These are phyloP conservation scores for Cicer bijugum DNA, from an alignment of 306 rosid species.

Conservation along the genomic window DNA sequence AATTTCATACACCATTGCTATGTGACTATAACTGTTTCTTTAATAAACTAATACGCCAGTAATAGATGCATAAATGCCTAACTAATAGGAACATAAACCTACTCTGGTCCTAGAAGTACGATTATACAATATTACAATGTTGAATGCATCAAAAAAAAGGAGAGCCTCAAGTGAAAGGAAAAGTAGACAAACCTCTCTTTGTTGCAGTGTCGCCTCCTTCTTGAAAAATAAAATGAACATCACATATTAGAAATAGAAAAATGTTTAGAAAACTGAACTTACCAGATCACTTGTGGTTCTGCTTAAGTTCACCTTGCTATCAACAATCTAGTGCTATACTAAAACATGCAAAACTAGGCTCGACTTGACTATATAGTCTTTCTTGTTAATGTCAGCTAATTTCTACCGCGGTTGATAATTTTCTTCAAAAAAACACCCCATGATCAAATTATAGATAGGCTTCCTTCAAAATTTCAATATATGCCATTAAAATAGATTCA, in stretches of 20 bases:
- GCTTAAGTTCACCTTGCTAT: neutral
- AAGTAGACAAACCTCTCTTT: constrained; percentile 77
- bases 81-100: constrained; percentile 26
- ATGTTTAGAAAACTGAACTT: constrained; percentile 24
- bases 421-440: neutral
- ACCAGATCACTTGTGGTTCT: constrained; percentile 6
- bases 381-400: constrained; percentile 13
- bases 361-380: neutral
- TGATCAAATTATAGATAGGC: constrained; percentile 4
- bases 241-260: constrained; percentile 43
- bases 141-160: neutral
- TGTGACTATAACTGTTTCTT: constrained; percentile 11
- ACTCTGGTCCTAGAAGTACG: neutral
- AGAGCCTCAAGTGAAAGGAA: neutral
- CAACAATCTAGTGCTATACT: neutral
- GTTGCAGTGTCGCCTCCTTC: constrained; percentile 93
- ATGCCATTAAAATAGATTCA: constrained; percentile 20
- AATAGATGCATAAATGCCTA: constrained; percentile 4
- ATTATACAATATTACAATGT: neutral
- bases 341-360: neutral
- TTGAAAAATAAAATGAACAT: constrained; percentile 59
- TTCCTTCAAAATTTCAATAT: constrained; percentile 16
- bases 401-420: constrained; percentile 1
- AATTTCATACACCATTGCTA: neutral
- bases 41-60: neutral